A percentile compares a stretch with the other conserved stretches of the same genome.
phyloP scores from a whole-genome alignment of 345 rosid species.

The Populus euphratica region DNA sequence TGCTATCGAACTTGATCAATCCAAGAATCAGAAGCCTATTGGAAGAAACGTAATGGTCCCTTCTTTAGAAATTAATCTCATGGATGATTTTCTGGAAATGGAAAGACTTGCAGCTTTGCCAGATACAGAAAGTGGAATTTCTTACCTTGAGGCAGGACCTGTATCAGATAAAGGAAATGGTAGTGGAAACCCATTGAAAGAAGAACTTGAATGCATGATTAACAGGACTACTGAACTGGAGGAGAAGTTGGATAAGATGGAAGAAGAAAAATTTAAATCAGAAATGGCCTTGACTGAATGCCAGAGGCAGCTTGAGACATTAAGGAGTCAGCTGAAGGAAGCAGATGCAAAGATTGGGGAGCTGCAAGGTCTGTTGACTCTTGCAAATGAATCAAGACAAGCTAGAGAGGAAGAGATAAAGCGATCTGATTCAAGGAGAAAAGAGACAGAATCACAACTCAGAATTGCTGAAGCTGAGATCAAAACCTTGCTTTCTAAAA shows the following conservation, averaged over 20 bases:
- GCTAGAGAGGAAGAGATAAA: slow-evolving; percentile 47
- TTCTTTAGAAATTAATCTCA: slow-evolving; percentile 58
- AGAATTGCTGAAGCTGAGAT: slow-evolving; percentile 48
- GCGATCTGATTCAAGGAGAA: slow-evolving; percentile 35
- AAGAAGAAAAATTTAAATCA: slow-evolving; percentile 53
- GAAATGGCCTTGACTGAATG: slow-evolving; percentile 45
- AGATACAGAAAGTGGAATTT: slow-evolving; percentile 36
- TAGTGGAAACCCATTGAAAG: slow-evolving; percentile 31
- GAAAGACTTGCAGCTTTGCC: slow-evolving; percentile 73
- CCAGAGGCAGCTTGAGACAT: slow-evolving; percentile 44
- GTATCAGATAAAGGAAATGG: slow-evolving; percentile 30
- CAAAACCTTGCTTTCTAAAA: slow-evolving; percentile 41
- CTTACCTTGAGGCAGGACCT: slow-evolving; percentile 28
- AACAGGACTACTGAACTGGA: slow-evolving; percentile 55
- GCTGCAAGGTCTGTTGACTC: slow-evolving; percentile 37
- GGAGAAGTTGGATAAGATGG: slow-evolving; percentile 49
- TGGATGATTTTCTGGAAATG: slow-evolving; percentile 98
- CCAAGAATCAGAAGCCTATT: slow-evolving; percentile 41
- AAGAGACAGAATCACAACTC: slow-evolving; percentile 51
- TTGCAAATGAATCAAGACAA: slow-evolving; percentile 43
- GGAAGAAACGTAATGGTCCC: slow-evolving; percentile 34
- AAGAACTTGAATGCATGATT: slow-evolving; percentile 47
- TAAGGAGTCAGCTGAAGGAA: slow-evolving; percentile 39
- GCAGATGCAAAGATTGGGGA: slow-evolving; percentile 42
- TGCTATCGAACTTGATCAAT: slow-evolving; percentile 43